Evolutionary conservation across 1,284 basidiomycete species (phyloP).

Genomic region (Inonotus obliquus): DNA sequence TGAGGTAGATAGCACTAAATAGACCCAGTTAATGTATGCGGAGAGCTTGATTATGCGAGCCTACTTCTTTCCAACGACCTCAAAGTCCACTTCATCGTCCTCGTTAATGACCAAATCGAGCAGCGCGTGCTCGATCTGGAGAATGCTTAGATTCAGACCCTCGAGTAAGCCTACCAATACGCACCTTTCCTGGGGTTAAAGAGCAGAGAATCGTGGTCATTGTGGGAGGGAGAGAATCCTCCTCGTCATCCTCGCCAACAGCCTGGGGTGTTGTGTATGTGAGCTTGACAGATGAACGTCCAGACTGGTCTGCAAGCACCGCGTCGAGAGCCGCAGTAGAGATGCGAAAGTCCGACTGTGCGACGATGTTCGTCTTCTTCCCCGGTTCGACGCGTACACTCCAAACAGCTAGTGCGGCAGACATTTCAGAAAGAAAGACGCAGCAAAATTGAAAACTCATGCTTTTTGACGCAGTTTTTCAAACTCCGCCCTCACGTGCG

Average conservation of each 20-base stretch:
- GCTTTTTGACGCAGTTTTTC: constrained; percentile 9
- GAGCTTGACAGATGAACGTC: constrained; percentile 79
- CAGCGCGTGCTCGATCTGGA: constrained; percentile 74
- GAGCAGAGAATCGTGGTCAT: constrained; percentile 57
- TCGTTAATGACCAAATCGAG: constrained; percentile 75
- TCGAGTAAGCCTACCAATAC: constrained; percentile 17
- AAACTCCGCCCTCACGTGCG: constrained; percentile 8
- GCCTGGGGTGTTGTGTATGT: constrained; percentile 49
- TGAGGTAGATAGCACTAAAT: constrained; percentile 73
- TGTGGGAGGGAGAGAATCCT: constrained; percentile 37
- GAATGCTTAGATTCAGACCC: neutral
- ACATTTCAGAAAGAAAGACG: no score
- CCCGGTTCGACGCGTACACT: constrained; percentile 53
- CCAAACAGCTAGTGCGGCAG: constrained; percentile 59
- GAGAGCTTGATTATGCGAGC: constrained; percentile 22
- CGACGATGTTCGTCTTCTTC: constrained; percentile 55
- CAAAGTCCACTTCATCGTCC: constrained; percentile 66
- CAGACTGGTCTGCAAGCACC: constrained; percentile 56
- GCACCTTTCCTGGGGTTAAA: constrained; percentile 69
- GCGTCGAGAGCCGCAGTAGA: constrained; percentile 84
- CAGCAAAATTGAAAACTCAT: constrained; percentile 23
- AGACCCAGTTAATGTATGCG: neutral
- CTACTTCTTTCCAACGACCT: constrained; percentile 83
- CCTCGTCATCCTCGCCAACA: constrained; percentile 47
- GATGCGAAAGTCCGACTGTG: constrained; percentile 72